A percentile compares a stretch with the other conserved stretches of the same genome.
Evolutionary conservation across 2,329 filamentous ascomycete genomes (phyloP).

Genomic region (Fusarium sp.): DNA sequence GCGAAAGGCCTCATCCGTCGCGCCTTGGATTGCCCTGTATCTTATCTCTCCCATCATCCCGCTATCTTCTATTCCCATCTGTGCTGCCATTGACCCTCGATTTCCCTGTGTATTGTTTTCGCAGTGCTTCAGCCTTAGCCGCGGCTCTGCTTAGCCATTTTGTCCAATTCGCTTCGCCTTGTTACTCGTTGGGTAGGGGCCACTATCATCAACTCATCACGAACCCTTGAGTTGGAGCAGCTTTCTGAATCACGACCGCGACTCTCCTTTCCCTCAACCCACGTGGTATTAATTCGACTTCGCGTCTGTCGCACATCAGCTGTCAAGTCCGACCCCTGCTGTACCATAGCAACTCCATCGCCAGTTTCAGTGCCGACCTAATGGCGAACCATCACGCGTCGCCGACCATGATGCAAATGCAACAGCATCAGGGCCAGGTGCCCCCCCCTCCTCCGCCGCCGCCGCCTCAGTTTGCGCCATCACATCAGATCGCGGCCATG

Average conservation of each 20-base stretch:
- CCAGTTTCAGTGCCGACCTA: slow-evolving; percentile 35
- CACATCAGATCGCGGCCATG: slow-evolving; percentile 77
- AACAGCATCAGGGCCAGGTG: slow-evolving; percentile 68
- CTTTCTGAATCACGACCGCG: slow-evolving; percentile 28
- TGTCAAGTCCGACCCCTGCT: slow-evolving; percentile 5
- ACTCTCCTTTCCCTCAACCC: neutral
- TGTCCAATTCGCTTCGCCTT: slow-evolving; percentile 11
- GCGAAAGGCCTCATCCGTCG: slow-evolving; percentile 45
- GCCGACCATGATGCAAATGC: slow-evolving; percentile 78
- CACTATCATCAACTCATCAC: slow-evolving; percentile 25
- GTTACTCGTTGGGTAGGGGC: slow-evolving; percentile 5
- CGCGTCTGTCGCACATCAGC: slow-evolving; percentile 26
- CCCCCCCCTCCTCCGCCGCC: slow-evolving; percentile 61
- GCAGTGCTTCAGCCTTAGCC: neutral
- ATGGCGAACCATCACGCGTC: slow-evolving; percentile 86
- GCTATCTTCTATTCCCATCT: slow-evolving; percentile 4
- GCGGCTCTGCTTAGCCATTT: slow-evolving; percentile 22
- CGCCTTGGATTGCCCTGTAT: slow-evolving; percentile 25
- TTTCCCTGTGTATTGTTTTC: slow-evolving; percentile 9
- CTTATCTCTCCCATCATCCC: slow-evolving; percentile 13
- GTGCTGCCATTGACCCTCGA: slow-evolving; percentile 20
- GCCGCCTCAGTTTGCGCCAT: slow-evolving; percentile 61
- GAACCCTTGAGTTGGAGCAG: neutral
- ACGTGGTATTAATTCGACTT: slow-evolving; percentile 8
- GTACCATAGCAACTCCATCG: slow-evolving; percentile 28